Percentiles rank a stretch among this genome's conserved stretches.
Evolutionary conservation across 1,284 basidiomycete genomes (phyloP).

Genomic region (Ceratobasidium sp.): DNA sequence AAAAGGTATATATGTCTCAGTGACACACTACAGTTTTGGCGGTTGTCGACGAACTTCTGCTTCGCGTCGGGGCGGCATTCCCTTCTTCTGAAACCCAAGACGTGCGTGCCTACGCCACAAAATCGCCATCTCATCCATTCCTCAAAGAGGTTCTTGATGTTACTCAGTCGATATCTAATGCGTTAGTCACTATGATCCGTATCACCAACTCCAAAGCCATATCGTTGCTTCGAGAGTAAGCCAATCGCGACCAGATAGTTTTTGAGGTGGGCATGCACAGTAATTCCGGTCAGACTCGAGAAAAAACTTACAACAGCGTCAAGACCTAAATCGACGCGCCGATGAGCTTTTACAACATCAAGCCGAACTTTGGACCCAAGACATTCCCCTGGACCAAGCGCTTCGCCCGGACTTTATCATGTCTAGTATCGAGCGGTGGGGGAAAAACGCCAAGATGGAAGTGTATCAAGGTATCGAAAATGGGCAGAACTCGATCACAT

Average conservation of each 20-base stretch:
- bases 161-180: conserved; percentile 25
- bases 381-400: conserved; percentile 64
- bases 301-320: conserved; percentile 24
- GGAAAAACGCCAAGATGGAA: conserved; percentile 44
- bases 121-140: conserved; percentile 29
- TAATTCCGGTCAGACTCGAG: background rate
- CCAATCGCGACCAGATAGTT: conserved; percentile 33
- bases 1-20: background rate
- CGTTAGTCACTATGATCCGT: conserved; percentile 11
- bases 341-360: conserved; percentile 17
- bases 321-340: conserved; percentile 31
- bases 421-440: conserved; percentile 61
- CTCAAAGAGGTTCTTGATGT: conserved; percentile 26
- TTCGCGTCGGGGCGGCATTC: conserved; percentile 18
- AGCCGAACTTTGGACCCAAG: conserved; percentile 59
- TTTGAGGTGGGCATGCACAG: conserved; percentile 17
- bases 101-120: conserved; percentile 33
- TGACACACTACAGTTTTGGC: conserved; percentile 6
- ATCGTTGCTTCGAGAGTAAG: conserved; percentile 26
- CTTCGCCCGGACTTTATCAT: conserved; percentile 66
- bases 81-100: conserved; percentile 35
- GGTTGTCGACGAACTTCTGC: conserved; percentile 24
- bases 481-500: conserved; percentile 61
- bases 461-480: conserved; percentile 42
- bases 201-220: conserved; percentile 27